Base-by-base conservation (phyloP, 202 grass and related monocot species). In the Digitaria exilis region DNA sequence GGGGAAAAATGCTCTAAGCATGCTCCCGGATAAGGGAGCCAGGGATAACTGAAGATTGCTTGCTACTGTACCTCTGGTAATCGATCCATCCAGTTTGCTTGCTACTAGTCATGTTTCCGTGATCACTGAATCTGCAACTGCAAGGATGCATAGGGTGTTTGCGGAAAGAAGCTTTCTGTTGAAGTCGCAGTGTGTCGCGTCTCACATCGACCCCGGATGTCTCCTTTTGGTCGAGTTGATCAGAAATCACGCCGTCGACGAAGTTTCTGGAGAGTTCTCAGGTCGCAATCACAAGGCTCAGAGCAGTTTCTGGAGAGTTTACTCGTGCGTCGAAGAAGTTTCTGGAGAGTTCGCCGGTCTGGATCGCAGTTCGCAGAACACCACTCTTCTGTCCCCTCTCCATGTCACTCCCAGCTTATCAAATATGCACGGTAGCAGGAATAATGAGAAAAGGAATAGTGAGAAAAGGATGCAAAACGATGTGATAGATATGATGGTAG, bases 231-330 rank as follows among this genome's bases (percentile, higher is more conserved):
- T 11, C 37, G 16, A 64, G 34, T 65, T 6, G 14, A 26, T 73
- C 18, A 18, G n/a, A 63, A 14, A 14, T 84, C 16, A 13, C 3
- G 6, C 51, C 19, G 9, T 57, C 54, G 54, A 21, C 26, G 76
- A 84, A 84, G 69, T 50, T 80, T 80, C 81, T 17, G 9, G 22
- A 37, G 37, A 76, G 77, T 58, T 86, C 30, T 75, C 21, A 39
- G 51, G 59, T 67, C 15, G 63, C 64, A 71, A 22, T 54, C 4
- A 12, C 57, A 26, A 7, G 63, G 11, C 5, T 41, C 44, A 46
- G 44, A 46, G 15, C 12, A 84, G 68, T 39, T 84, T 79, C 75
- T 19, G 12, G n/a, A 45, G 46, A 75, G 77, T 57, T 86, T 39
- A 37, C 35, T 37, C 37, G 37, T 39, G 2, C 37, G 11, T 41